These are phyloP conservation scores for Citeromyces siamensis DNA, from an alignment of 1,139 yeast genomes.

Conservation along the genomic window DNA sequence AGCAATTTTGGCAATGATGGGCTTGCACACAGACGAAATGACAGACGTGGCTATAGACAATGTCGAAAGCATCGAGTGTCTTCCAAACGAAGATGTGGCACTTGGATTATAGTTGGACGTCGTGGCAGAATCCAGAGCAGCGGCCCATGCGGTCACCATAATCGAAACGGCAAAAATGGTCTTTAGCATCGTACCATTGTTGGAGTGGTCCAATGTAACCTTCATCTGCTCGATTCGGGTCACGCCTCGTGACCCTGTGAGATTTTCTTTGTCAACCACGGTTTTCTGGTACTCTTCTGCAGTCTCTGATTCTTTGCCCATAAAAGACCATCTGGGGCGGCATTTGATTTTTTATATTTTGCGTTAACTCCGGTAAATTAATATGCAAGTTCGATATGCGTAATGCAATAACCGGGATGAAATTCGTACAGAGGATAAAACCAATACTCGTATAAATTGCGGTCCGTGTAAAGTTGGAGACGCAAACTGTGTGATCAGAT, in stretches of 20 bases:
- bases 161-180: not conserved
- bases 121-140: not conserved
- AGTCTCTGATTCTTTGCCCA: not conserved
- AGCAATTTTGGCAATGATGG: conserved; percentile 2
- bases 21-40: not conserved
- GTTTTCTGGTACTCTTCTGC: not conserved
- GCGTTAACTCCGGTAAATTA: not conserved
- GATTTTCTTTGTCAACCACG: not conserved
- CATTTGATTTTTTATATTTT: not conserved
- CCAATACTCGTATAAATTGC: too few relatives aligned
- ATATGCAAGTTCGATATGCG: too few relatives aligned
- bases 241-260: not conserved
- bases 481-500: too few relatives aligned
- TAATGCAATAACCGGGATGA: too few relatives aligned
- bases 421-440: too few relatives aligned
- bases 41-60: not conserved
- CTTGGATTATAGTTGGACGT: not conserved
- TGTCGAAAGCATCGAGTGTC: conserved; percentile 2
- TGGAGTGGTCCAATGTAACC: not conserved
- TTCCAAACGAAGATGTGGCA: conserved; percentile 1
- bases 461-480: too few relatives aligned
- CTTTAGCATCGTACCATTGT: not conserved
- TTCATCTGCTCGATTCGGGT: conserved; percentile 1
- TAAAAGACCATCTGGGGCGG: not conserved
- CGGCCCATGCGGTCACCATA: not conserved